Evolutionary conservation across 176 grass and related monocot species (phyloP).

Genomic region (Thinopyrum elongatum): DNA sequence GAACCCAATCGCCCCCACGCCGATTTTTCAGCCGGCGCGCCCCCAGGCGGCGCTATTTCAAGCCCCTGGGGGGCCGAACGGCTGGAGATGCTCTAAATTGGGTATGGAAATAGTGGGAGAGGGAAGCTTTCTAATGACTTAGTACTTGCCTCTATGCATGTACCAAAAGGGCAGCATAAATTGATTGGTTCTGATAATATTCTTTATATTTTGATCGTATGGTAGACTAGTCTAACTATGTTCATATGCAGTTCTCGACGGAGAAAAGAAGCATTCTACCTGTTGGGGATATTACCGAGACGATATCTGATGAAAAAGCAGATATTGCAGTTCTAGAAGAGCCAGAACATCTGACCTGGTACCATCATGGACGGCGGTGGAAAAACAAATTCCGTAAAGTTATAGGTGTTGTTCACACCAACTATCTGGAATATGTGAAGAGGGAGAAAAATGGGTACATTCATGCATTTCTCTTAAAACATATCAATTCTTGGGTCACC

Average conservation of each 20-base stretch:
- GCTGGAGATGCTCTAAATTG: too few species aligned
- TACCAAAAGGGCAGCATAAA: background rate
- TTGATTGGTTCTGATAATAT: background rate
- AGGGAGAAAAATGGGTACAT: constrained; percentile 91
- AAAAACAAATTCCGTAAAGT: constrained; percentile 89
- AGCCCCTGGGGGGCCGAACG: too few species aligned
- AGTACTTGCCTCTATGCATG: background rate
- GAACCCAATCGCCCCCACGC: too few species aligned
- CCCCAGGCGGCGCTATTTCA: too few species aligned
- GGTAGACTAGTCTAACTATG: background rate
- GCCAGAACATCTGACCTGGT: constrained; percentile 99
- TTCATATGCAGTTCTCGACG: constrained; percentile 58
- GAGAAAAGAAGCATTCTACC: constrained; percentile 99
- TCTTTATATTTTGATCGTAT: background rate
- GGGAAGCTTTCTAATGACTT: background rate
- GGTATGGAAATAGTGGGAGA: background rate
- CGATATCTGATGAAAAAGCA: constrained; percentile 72
- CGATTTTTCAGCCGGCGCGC: too few species aligned
- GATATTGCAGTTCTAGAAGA: constrained; percentile 96
- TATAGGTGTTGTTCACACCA: constrained; percentile 89
- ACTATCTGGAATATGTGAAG: constrained; percentile 95
- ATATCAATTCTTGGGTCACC: constrained; percentile 89
- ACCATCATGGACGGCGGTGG: constrained; percentile 96
- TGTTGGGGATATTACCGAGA: constrained; percentile 90
- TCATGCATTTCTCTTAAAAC: constrained; percentile 84